phyloP scores from a whole-genome alignment of 179 eudicot species.

The Patellifolia procumbens region DNA sequence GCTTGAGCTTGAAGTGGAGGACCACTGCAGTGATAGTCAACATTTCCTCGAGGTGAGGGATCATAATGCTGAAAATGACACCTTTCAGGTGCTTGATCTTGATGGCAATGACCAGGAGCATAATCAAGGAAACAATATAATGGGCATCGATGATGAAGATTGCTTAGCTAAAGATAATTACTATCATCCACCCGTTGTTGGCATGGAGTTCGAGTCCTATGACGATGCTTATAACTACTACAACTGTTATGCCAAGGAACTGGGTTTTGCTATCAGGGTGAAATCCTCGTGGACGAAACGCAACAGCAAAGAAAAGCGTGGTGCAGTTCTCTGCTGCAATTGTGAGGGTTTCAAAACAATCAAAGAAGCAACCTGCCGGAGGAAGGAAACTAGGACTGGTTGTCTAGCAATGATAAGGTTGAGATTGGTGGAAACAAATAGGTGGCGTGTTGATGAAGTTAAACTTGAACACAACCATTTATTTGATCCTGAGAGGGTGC shows the following conservation, averaged over 20 bases:
- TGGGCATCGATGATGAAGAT: conserved; percentile 22
- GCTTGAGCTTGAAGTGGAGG: conserved; percentile 39
- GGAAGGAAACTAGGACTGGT: conserved; percentile 67
- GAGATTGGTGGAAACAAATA: conserved; percentile 49
- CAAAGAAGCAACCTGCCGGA: conserved; percentile 51
- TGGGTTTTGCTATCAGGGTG: conserved; percentile 61
- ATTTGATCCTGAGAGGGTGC: conserved; percentile 56
- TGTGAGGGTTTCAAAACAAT: conserved; percentile 64
- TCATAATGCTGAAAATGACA: conserved; percentile 26
- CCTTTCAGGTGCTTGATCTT: conserved; percentile 35
- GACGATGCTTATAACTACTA: conserved; percentile 69
- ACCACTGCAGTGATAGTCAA: conserved; percentile 29
- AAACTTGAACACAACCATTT: conserved; percentile 64
- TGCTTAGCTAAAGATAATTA: conserved; percentile 30
- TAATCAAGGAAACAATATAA: conserved; percentile 24
- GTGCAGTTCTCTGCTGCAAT: conserved; percentile 71
- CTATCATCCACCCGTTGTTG: conserved; percentile 50
- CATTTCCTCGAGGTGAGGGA: conserved; percentile 35
- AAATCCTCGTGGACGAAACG: conserved; percentile 72
- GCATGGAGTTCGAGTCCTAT: conserved; percentile 66
- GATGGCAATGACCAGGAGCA: conserved; percentile 28
- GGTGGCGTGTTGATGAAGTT: conserved; percentile 65
- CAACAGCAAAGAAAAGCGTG: conserved; percentile 63
- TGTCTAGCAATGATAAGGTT: conserved; percentile 66
- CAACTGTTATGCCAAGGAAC: conserved; percentile 52